Base-by-base conservation (phyloP, 345 rosid species). In the Eucalyptus grandis region DNA sequence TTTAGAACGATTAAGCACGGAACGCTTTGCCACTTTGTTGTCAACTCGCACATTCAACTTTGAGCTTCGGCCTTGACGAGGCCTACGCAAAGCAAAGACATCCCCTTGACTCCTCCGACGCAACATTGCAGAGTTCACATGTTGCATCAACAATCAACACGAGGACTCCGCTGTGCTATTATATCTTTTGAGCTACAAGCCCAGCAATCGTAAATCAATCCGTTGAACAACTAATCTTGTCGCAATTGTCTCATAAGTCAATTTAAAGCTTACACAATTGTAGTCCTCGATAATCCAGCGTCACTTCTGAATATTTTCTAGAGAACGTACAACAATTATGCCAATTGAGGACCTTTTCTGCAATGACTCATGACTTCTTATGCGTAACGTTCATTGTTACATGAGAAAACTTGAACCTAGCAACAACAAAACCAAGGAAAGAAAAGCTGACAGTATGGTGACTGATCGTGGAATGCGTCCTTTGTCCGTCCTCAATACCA, bases 401-500 rank as follows among this genome's bases (percentile, higher is more conserved):
- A 13, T 15, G 62, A 87, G 47, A n/a, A 37, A 89, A 51, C 34
- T 86, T 40, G 60, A 22, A 60, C 88, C 65, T 26, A 47, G 49
- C 80, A 86, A 54, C 69, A 86, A 49, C 49, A 86, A 62, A 14
- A 34, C 65, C 49, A 34, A 65, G 53, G 49, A 60, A 49, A 89
- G 53, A 58, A 62, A 26, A 46, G 58, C 83, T 9, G 93, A 94
- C 4, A 89, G 49, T 6, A 89, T n/a, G 9, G 91, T 90, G n/a
- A 91, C 91, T 4, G 89, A 89, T 26, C 54, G 54, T 37, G 94
- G 82, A 89, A 94, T 88, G 3, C 94, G 87, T 6, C 94, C 94
- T 43, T 89, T 91, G 88, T 93, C 95, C 88, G 87, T 93, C 92
- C 94, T 91, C n/a, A 91, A 5, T 2, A 90, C 22, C 92, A 93